Base-by-base conservation (phyloP, 176 grass and related monocot genomes). In the Ananas comosus region DNA sequence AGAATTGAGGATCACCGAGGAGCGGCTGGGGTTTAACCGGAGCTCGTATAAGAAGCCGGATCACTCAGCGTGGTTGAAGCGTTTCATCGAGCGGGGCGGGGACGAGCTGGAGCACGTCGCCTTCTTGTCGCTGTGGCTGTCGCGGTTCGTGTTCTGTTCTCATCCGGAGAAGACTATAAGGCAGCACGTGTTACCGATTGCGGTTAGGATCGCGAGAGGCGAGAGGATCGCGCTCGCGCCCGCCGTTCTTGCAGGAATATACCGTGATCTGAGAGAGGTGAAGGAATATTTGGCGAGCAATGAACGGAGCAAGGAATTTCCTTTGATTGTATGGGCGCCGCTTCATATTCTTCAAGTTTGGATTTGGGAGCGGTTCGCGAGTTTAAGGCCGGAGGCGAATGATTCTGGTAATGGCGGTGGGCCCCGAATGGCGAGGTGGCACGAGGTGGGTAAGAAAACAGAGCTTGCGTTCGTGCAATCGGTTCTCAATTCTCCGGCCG, bases 21-120 rank as follows among this genome's bases (percentile, higher is more conserved):
- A 90, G 12, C 88, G 90, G 70, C 82, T 87, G 53, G 83, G 66
- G 13, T 88, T 97, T 65, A 92, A 92, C 68, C 79, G 89, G 52
- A 92, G 84, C 82, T 76, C 84, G 42, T 90, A 86, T 84, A 97
- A 97, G 86, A 97, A 97, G 73, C 86, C 94, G 12, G 85, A 97
- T 74, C 89, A 92, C 68, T 89, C 84, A 4, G 94, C 89, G 13
- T 97, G 94, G 89, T 53, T 97, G 52, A 97, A 80, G 68, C 84
- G 87, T 69, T 97, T 87, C 82, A 77, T 92, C 59, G 75, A 77
- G 33, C 81, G 80, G 27, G 61, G 64, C 13, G 76, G 80, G 48
- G 48, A 69, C 16, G 79, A 76, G 28, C 18, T 88, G 14, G 94
- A 97, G 84, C 89, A 97, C 74, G 71, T 79, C 23, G 86, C 89